Evolutionary conservation across 2,329 filamentous ascomycete species (phyloP), one percentile per base, ranked within the genome.

Genomic region (Exophiala sp.): DNA sequence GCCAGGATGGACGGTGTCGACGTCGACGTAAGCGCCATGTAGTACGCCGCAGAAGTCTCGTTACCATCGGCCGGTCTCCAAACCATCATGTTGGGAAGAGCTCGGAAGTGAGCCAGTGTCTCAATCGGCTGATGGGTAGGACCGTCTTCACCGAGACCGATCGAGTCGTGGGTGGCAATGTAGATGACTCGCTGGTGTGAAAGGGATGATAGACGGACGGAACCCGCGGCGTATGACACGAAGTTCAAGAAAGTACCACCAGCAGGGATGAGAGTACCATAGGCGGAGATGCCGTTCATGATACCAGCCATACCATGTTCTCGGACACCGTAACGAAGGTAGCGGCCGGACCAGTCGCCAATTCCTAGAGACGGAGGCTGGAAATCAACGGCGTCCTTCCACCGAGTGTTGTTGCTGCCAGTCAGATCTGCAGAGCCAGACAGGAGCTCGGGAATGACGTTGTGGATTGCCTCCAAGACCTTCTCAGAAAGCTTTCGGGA

Each of bases 71-170:
- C 91, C 62, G 93, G 93, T 68, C 93, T 90, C 93, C 93, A 97
- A 65, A 97, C 91, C 88, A 97, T 95, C 79, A 86, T 87, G 85
- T 98, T 98, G 68, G 93, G 93, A 63, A 97, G 82, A 60, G 93
- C 93, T 70, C 93, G 91, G 88, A 97, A 97, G 76, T 97, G 93
- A 54, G 90, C 86, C 58, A 97, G 83, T 38, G 89, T 95, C 83
- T 98, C 93, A 63, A 98, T 95, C 70, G 93, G 93, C 81, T 98
- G 93, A 77, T 98, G 93, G 50, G 93, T 98, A 62, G 93, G 91
- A 58, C 93, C 93, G 67, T 98, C 93, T 77, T 98, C 93, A 73
- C 93, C 93, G 62, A 97, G 88, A 78, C 93, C 93, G 65, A 98
- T 98, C 60, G 91, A 96, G 80, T 97, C 91, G 81, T 97, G 91